Base-by-base conservation (phyloP, 1,139 yeast genomes). In the Sugiyamaella grinbergsii region DNA sequence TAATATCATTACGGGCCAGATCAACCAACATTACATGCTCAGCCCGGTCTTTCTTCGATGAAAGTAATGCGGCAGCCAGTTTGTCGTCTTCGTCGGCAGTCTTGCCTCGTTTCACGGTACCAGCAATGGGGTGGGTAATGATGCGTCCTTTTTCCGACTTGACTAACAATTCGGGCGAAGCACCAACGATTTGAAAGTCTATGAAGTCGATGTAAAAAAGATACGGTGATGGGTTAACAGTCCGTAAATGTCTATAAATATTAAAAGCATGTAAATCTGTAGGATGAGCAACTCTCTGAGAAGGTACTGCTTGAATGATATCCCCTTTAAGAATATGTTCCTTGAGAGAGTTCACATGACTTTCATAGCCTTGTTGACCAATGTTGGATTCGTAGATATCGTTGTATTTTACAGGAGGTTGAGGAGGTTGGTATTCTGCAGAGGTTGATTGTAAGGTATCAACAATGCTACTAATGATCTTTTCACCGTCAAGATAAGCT, bases 1-100 rank as follows among this genome's bases (percentile, higher is more conserved):
- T 93, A 62, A 93, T 82, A 66, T 93, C 98, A 65, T 93, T 93
- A 66, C 98, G 80, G 3, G 98, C 98, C 65, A 93, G 77, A 70
- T 93, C 98, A 23, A 93, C 98, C 71, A 93, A 80, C 98, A 93
- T 93, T 53, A 93, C 94, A 69, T 93, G 98, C 71, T 93, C 98
- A 0, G 98, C 97, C 49, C 97, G 80, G 69, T 93, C 98, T 67
- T 93, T 93, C 57, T 84, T 72, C 15, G 95, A 86, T n/a, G 82
- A 71, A 61, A 88, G 76, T 59, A 93, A 78, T 51, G 81, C 80
- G 20, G 77, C 76, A 3, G 98, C 97, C 52, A 90, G 77, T 54
- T 72, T 73, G 63, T 91, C 96, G 65, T 93, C 98, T 68, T 93
- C 98, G 62, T 89, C 95, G 19, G 83, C 75, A 8, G 98, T 89